phyloP scores from a whole-genome alignment of 176 grass and related monocot species.

The Luzula sylvatica region DNA sequence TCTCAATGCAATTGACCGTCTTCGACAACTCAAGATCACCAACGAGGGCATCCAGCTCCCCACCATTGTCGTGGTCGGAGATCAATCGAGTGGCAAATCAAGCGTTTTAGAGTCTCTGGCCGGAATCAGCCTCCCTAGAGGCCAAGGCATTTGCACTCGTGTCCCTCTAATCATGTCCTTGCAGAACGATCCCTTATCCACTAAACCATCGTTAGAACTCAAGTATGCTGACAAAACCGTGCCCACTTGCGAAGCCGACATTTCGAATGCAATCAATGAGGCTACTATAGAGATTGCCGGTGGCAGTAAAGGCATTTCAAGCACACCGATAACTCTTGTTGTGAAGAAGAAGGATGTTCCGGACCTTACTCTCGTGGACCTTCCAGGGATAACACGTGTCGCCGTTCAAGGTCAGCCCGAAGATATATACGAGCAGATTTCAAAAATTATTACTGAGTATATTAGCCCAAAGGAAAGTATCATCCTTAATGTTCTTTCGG shows the following conservation, averaged over 20 bases:
- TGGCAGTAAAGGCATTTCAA: constrained; percentile 9
- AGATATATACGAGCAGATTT: constrained; percentile 30
- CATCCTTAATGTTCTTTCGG: constrained; percentile 24
- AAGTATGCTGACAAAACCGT: constrained; percentile 16
- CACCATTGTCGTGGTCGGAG: constrained; percentile 34
- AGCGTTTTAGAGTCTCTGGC: constrained; percentile 29
- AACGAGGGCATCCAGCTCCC: constrained; percentile 29
- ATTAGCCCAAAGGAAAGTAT: constrained; percentile 27
- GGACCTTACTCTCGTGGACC: constrained; percentile 20
- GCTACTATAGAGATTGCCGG: constrained; percentile 25
- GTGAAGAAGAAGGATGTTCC: constrained; percentile 20
- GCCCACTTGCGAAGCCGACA: not conserved
- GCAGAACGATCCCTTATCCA: not conserved
- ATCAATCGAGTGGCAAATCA: constrained; percentile 29
- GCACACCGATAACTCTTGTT: constrained; percentile 10
- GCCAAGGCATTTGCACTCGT: constrained; percentile 32
- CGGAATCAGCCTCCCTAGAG: constrained; percentile 24
- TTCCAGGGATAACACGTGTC: constrained; percentile 27
- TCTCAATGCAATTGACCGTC: constrained; percentile 6
- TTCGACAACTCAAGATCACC: constrained; percentile 21
- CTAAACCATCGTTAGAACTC: not conserved
- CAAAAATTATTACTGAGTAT: constrained; percentile 21
- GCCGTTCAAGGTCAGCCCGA: constrained; percentile 23
- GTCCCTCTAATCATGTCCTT: constrained; percentile 31
- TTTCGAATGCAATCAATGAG: not conserved